These are phyloP conservation scores for Termitomyces sp. DNA, from an alignment of 1,284 basidiomycete genomes.

Conservation along the genomic window DNA sequence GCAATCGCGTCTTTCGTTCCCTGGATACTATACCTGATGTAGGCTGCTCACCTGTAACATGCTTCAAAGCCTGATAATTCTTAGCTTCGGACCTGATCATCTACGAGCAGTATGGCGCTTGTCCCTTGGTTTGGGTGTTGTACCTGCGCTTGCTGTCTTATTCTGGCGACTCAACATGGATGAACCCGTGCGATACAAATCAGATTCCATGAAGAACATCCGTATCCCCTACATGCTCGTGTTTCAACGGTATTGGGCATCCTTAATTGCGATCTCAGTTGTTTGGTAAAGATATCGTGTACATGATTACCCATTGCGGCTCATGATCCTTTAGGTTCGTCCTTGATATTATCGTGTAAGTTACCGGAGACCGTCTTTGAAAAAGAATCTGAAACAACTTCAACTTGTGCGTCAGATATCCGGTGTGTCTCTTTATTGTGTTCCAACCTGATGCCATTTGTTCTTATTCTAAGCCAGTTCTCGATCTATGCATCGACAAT, in stretches of 20 bases:
- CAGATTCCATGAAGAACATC: slow-evolving; percentile 71
- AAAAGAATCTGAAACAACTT: neutral
- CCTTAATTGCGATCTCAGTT: slow-evolving; percentile 62
- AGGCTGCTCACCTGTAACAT: slow-evolving; percentile 20
- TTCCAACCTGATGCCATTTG: neutral
- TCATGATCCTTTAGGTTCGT: slow-evolving; percentile 53
- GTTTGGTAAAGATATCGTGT: slow-evolving; percentile 46
- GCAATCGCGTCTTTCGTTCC: slow-evolving; percentile 81
- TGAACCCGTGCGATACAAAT: slow-evolving; percentile 69
- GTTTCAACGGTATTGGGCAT: slow-evolving; percentile 75
- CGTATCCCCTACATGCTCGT: slow-evolving; percentile 78
- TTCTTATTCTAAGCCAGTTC: slow-evolving; percentile 41
- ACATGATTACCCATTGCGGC: neutral
- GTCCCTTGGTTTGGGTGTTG: slow-evolving; percentile 78
- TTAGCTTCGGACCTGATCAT: slow-evolving; percentile 72
- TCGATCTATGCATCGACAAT: slow-evolving; percentile 83
- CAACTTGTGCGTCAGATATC: slow-evolving; percentile 37
- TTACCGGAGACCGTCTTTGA: neutral
- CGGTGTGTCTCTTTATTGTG: slow-evolving; percentile 35
- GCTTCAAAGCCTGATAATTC: neutral
- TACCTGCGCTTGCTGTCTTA: slow-evolving; percentile 79
- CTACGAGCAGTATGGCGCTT: slow-evolving; percentile 85
- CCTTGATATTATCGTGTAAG: slow-evolving; percentile 73
- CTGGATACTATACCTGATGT: slow-evolving; percentile 83
- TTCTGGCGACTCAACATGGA: slow-evolving; percentile 85